Evolutionary conservation across 78 protist genomes (phyloP).

Genomic region (Monocercomonoides exilis): DNA sequence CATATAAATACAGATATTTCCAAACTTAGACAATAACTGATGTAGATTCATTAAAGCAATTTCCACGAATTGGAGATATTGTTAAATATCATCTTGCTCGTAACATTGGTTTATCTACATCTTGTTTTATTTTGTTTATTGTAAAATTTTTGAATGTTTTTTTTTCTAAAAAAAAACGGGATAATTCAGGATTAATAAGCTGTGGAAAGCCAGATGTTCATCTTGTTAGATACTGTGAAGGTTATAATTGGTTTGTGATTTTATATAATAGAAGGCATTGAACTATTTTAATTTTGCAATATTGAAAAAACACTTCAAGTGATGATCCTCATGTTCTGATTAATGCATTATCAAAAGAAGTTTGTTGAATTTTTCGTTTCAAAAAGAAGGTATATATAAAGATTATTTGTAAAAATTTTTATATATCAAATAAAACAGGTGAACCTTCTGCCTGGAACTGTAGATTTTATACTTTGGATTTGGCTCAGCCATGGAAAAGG

Average conservation of each 20-base stretch:
- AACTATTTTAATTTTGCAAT: not conserved
- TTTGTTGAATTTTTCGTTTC: too few species aligned
- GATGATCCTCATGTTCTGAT: not conserved
- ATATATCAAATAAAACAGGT: too few species aligned
- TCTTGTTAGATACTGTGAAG: not conserved
- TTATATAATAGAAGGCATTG: too few species aligned
- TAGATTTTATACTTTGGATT: slow-evolving; percentile 14
- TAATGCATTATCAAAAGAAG: not conserved
- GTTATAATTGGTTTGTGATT: not conserved
- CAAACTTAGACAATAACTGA: not conserved
- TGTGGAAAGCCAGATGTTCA: slow-evolving; percentile 30
- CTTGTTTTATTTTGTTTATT: too few species aligned
- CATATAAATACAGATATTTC: too few species aligned
- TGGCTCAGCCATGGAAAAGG: slow-evolving; percentile 4
- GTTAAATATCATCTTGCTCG: slow-evolving; percentile 20
- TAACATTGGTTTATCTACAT: slow-evolving; percentile 10
- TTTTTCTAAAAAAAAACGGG: too few species aligned
- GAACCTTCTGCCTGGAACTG: not conserved
- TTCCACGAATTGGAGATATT: slow-evolving; percentile 12
- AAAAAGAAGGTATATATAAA: too few species aligned
- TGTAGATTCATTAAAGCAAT: not conserved
- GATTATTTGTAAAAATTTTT: too few species aligned
- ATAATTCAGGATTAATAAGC: too few species aligned
- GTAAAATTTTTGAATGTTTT: too few species aligned
- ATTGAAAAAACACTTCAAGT: not conserved